Percentiles rank a stretch among this genome's conserved stretches.
Evolutionary conservation across 2,329 filamentous ascomycete genomes (phyloP).

Genomic region (Nemania abortiva): DNA sequence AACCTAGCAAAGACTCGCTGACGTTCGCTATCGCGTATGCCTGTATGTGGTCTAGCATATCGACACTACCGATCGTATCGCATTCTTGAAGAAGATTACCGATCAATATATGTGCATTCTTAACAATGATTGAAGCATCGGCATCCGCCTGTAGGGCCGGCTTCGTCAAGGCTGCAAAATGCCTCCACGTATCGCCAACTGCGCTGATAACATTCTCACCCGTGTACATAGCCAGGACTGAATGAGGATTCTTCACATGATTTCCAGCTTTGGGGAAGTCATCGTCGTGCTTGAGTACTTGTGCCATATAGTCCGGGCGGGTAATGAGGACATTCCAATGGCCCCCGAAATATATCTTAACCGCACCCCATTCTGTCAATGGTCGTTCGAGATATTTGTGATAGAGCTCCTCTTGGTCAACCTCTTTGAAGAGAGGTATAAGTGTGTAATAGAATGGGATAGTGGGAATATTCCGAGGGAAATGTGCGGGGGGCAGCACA

Average conservation of each 20-base stretch:
- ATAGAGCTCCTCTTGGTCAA: conserved; percentile 59
- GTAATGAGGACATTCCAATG: conserved; percentile 63
- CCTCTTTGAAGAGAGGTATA: conserved; percentile 56
- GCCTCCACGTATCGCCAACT: conserved; percentile 53
- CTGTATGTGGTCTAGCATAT: conserved; percentile 46
- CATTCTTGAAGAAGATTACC: conserved; percentile 45
- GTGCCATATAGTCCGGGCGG: conserved; percentile 57
- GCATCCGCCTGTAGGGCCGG: conserved; percentile 51
- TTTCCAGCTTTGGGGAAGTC: conserved; percentile 56
- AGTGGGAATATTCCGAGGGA: conserved; percentile 55
- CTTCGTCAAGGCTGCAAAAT: conserved; percentile 54
- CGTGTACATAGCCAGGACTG: conserved; percentile 54
- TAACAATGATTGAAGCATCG: conserved; percentile 42
- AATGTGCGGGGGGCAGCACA: conserved; percentile 42
- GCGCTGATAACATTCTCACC: conserved; percentile 58
- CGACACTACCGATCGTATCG: neutral
- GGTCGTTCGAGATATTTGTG: conserved; percentile 55
- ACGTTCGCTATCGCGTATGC: conserved; percentile 28
- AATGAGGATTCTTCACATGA: conserved; percentile 56
- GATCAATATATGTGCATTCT: conserved; percentile 46
- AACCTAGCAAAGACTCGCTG: conserved; percentile 27
- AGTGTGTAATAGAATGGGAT: conserved; percentile 60
- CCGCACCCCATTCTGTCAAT: conserved; percentile 57
- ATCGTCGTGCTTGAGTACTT: conserved; percentile 54
- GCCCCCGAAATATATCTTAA: conserved; percentile 62